Conservation (phyloP, 768 basidiomycete genomes). For the Sporobolomyces pararoseus region DNA sequence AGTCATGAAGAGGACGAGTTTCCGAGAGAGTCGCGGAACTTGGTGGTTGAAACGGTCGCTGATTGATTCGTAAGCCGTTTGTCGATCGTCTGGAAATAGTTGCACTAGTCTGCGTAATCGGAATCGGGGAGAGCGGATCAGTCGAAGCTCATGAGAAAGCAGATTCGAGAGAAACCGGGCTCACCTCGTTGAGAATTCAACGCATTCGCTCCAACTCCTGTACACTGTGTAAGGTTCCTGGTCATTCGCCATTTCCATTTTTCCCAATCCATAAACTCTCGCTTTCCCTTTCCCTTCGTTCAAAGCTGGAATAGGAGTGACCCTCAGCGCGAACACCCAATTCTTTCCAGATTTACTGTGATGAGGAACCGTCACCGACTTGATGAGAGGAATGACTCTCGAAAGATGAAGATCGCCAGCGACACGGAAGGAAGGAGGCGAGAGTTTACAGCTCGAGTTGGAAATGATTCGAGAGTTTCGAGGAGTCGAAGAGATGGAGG, state of each 20-base stretch:
- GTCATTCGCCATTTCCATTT: constrained; percentile 27
- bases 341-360: constrained; percentile 31
- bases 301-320: constrained; percentile 29
- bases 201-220: constrained; percentile 40
- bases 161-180: neutral
- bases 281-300: neutral
- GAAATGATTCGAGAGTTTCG: constrained; percentile 1
- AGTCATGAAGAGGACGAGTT: constrained; percentile 34
- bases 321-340: constrained; percentile 37
- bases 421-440: neutral
- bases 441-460: constrained; percentile 3
- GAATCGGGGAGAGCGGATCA: neutral
- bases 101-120: constrained; percentile 32
- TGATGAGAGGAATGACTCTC: constrained; percentile 14
- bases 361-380: constrained; percentile 38
- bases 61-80: neutral
- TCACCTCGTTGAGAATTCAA: constrained; percentile 38
- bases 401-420: neutral
- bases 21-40: constrained; percentile 27
- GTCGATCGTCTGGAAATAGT: constrained; percentile 35
- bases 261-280: constrained; percentile 17
- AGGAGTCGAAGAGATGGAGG: constrained; percentile 14
- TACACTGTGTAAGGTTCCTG: constrained; percentile 41
- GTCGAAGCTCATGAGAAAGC: neutral
- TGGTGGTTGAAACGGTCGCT: constrained; percentile 22